Evolutionary conservation across 768 basidiomycete species (phyloP).

Genomic region (Solioccasus polychromus): DNA sequence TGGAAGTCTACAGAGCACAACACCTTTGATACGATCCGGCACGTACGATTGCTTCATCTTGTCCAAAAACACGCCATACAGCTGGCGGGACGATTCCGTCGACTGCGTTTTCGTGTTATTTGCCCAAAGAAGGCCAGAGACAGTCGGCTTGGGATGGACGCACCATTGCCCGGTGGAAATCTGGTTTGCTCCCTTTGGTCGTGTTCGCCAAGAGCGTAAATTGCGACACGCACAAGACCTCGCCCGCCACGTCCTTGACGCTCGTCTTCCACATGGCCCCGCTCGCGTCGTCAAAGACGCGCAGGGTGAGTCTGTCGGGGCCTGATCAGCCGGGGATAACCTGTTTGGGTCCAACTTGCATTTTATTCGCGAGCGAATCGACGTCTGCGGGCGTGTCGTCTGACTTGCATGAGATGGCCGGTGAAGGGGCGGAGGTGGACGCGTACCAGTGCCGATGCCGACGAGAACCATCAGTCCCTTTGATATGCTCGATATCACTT

Average conservation of each 20-base stretch:
- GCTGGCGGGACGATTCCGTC: conserved; percentile 57
- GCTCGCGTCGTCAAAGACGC: conserved; percentile 64
- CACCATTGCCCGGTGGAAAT: conserved; percentile 94
- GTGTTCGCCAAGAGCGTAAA: conserved; percentile 90
- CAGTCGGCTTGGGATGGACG: conserved; percentile 16
- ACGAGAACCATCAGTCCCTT: conserved; percentile 87
- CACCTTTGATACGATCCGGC: conserved; percentile 78
- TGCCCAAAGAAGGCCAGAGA: background rate
- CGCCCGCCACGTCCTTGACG: conserved; percentile 86
- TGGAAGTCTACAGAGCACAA: background rate
- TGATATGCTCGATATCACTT: conserved; percentile 79
- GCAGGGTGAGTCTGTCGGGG: conserved; percentile 59
- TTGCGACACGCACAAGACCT: conserved; percentile 92
- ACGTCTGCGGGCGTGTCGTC: conserved; percentile 82
- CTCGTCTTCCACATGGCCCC: conserved; percentile 81
- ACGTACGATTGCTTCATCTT: conserved; percentile 65
- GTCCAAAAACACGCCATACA: conserved; percentile 74
- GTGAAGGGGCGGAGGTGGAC: conserved; percentile 4
- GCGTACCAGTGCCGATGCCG: conserved; percentile 78
- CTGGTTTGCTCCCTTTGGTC: conserved; percentile 83
- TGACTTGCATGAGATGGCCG: conserved; percentile 36
- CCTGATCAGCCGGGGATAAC: conserved; percentile 6
- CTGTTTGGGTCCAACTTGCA: conserved; percentile 44
- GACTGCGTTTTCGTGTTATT: conserved; percentile 47
- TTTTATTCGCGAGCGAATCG: conserved; percentile 73